phyloP scores from a whole-genome alignment of 495 filamentous ascomycete species.

The Annulohypoxylon maeteangense region DNA sequence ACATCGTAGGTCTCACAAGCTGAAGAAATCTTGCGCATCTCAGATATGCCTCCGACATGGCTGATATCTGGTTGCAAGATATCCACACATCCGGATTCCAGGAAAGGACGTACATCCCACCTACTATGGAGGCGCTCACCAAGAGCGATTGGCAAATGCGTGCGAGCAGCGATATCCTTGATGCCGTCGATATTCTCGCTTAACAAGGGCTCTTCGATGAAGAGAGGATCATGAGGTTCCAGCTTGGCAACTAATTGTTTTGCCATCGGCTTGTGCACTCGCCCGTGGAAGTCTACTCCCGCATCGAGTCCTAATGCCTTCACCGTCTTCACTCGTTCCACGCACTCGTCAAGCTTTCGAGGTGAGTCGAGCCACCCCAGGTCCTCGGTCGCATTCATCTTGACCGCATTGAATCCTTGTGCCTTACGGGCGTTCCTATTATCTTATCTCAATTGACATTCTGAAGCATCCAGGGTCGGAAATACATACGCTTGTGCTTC shows the following conservation, averaged over 20 bases:
- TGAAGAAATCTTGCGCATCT: constrained; percentile 74
- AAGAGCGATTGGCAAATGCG: constrained; percentile 75
- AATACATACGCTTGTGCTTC: constrained; percentile 67
- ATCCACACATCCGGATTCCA: constrained; percentile 75
- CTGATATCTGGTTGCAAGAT: constrained; percentile 81
- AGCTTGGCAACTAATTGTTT: constrained; percentile 78
- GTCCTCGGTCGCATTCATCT: constrained; percentile 87
- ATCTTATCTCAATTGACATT: constrained; percentile 2
- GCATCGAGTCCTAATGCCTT: constrained; percentile 77
- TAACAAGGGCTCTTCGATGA: constrained; percentile 82
- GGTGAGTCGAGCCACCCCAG: constrained; percentile 84
- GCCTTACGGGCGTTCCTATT: constrained; percentile 66
- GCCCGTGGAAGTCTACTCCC: constrained; percentile 81
- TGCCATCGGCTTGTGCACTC: constrained; percentile 83
- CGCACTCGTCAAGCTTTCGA: constrained; percentile 67
- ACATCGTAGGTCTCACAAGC: constrained; percentile 85
- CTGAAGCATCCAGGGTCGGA: neutral
- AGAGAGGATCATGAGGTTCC: constrained; percentile 77
- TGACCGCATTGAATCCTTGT: constrained; percentile 78
- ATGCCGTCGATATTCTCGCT: constrained; percentile 77
- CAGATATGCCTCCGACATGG: constrained; percentile 80
- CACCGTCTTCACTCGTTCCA: constrained; percentile 75
- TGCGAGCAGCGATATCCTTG: constrained; percentile 70
- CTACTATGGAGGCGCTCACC: constrained; percentile 79
- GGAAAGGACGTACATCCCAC: constrained; percentile 80